Conservation (phyloP, 371 early-diverging fungal species). For the Coemansia sp. region DNA sequence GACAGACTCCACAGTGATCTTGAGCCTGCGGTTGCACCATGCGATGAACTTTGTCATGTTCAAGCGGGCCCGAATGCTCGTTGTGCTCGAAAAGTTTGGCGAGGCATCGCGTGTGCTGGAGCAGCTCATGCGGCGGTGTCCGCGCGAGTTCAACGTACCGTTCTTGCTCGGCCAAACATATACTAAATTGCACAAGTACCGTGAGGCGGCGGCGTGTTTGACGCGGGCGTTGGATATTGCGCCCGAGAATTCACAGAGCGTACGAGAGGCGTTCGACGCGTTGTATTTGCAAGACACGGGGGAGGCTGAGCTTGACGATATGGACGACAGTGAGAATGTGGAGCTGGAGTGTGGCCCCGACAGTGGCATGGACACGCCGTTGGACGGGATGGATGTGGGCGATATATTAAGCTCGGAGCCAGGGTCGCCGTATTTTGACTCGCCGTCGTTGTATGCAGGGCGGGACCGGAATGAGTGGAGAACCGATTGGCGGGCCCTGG, state of each 20-base stretch:
- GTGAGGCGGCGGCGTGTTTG: constrained; percentile 59
- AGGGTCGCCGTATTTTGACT: constrained; percentile 43
- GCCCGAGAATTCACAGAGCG: constrained; percentile 55
- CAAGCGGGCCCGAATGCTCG: constrained; percentile 59
- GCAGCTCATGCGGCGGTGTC: constrained; percentile 53
- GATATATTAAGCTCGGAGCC: constrained; percentile 18
- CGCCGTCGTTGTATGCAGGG: constrained; percentile 40
- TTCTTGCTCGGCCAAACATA: constrained; percentile 68
- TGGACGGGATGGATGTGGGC: constrained; percentile 5
- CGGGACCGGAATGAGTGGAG: constrained; percentile 34
- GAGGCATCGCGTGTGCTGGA: constrained; percentile 61
- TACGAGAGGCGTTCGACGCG: constrained; percentile 59
- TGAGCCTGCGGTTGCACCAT: constrained; percentile 52
- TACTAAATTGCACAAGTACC: constrained; percentile 57
- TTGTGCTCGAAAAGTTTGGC: constrained; percentile 55
- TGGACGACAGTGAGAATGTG: background rate
- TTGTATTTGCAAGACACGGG: constrained; percentile 45
- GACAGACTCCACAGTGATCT: constrained; percentile 47
- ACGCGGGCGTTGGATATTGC: constrained; percentile 66
- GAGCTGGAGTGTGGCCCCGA: background rate
- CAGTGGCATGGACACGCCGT: constrained; percentile 12
- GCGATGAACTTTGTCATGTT: constrained; percentile 56
- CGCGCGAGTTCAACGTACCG: constrained; percentile 65
- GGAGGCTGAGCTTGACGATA: constrained; percentile 4
- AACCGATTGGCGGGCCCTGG: constrained; percentile 40